Evolutionary conservation across 1,284 basidiomycete genomes (phyloP), one percentile per base, ranked within the genome.

Genomic region (Heterobasidion irregulare): DNA sequence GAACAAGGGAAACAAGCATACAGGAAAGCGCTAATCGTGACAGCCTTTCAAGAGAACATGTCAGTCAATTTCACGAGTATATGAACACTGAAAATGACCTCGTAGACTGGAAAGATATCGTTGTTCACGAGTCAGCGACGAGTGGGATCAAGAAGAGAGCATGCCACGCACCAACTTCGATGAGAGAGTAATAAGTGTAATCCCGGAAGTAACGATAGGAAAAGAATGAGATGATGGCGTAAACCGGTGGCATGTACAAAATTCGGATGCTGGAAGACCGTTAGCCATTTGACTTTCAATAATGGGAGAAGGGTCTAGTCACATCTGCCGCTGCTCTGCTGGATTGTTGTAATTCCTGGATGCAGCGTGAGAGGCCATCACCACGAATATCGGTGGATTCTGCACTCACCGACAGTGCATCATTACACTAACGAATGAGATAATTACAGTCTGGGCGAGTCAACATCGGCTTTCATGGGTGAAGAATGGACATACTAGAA

Each of bases 201-300:
- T 76, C 73, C 51, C 87, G 79, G 75, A 92, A 94, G 72, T 74
- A 94, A 5, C 92, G 80, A 64, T 92, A 95, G 19, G 89, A 91
- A 64, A 92, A 82, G 77, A 94, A 94, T 1, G 90, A 92, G 56
- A 94, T 83, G 64, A 94, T 72, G n/a, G 86, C 85, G 68, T 90
- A 93, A 50, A 91, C 75, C 2, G 82, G 79, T 2, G 88, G 88
- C 88, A 91, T 88, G 64, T 89, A 91, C 60, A 91, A 66, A 56
- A 91, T 82, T 57, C 89, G 82, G 35, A 90, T 69, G 56, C 84
- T 88, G 65, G 63, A 53, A 41, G 52, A 48, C 1, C 38, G 19
- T n/a, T 47, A 47, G 13, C 13, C 47, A 47, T 18, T 10, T 47
- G 51, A 16, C 36, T 34, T 41, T 10, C 18, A 35, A 3, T 4